phyloP scores from a whole-genome alignment of 768 basidiomycete genomes.

The Daedaleopsis sinensis region DNA sequence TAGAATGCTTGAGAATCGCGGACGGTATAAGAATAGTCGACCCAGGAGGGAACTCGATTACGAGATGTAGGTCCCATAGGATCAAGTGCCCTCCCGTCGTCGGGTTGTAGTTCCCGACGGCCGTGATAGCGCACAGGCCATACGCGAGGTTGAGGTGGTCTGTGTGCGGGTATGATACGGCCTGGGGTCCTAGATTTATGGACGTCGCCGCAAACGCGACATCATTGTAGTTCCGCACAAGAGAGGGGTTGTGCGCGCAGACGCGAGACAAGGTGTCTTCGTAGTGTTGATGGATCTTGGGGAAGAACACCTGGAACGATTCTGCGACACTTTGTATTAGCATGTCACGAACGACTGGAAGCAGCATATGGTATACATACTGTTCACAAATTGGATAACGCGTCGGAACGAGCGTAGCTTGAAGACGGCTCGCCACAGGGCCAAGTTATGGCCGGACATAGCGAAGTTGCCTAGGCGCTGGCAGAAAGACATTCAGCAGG shows the following conservation, averaged over 20 bases:
- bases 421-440: too few relatives aligned
- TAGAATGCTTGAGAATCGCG: constrained; percentile 21
- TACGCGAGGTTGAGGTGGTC: constrained; percentile 8
- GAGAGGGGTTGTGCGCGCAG: background rate
- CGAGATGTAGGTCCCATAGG: constrained; percentile 15
- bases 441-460: too few relatives aligned
- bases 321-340: too few relatives aligned
- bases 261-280: background rate
- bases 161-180: background rate
- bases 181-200: constrained; percentile 5
- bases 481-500: too few relatives aligned
- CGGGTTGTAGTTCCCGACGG: constrained; percentile 20
- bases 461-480: too few relatives aligned
- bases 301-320: too few relatives aligned
- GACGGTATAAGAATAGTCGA: constrained; percentile 24
- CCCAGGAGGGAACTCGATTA: constrained; percentile 28
- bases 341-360: too few relatives aligned
- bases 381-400: too few relatives aligned
- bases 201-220: constrained; percentile 5
- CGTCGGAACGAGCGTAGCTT: too few relatives aligned
- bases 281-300: background rate
- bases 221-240: background rate
- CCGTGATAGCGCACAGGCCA: constrained; percentile 18
- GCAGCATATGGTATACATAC: too few relatives aligned
- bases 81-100: constrained; percentile 23